Evolutionary conservation across 176 grass and related monocot genomes (phyloP), one percentile per base, ranked within the genome.

Genomic region (Saccharum officinarum): DNA sequence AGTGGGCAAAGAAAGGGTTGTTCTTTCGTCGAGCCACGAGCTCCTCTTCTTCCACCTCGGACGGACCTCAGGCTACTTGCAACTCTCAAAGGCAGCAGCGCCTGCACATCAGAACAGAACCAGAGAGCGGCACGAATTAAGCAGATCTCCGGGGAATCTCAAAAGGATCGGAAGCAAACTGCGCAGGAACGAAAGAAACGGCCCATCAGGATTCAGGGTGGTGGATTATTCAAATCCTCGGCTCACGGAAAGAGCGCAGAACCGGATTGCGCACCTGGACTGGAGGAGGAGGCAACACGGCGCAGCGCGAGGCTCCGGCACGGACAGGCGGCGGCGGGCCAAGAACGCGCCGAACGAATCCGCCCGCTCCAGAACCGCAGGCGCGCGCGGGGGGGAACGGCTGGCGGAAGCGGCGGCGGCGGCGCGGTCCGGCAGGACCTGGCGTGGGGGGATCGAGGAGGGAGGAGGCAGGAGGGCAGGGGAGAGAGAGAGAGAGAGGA

Each of bases 21-120:
- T 5, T 34, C 31, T 68, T 66, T 66, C 63, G 63, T 66, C 31
- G 15, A 64, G 61, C 50, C 76, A 23, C n/a, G n/a, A 26, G 13
- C 42, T 64, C 50, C 28, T 41, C 26, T 20, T 77, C 40, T 23
- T 62, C 28, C 61, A 39, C 62, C 36, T 50, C 77, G 4, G 62
- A 77, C 31, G 72, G 39, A 69, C 13, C 28, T 66, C 67, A 76
- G n/a, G n/a, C 47, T 84, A 38, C 69, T 75, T 1, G 40, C 69
- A 28, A 60, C 33, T 9, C 74, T 82, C 73, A 82, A 41, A 1
- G 72, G 78, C 74, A 71, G 70, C 78, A 84, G 79, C 67, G 85
- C 86, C 91, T 93, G 85, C n/a, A 69, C 16, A 81, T 30, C n/a
- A n/a, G 28, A 28, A 28, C 41, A 17, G 49, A 30, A 72, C 10